Evolutionary conservation across 305 asterid species (phyloP).

Genomic region (Fraxinus angustifolia): DNA sequence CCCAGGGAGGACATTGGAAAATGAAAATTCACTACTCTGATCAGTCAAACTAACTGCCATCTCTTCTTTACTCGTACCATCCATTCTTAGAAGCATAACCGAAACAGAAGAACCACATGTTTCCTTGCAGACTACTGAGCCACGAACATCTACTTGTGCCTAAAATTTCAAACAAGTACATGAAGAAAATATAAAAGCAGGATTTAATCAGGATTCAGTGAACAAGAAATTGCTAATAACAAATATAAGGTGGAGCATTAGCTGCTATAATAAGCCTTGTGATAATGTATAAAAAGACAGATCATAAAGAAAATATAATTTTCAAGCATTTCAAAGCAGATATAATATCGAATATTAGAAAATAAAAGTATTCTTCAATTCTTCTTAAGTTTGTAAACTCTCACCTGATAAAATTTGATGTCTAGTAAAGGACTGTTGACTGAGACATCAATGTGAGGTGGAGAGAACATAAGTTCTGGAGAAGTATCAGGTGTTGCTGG

Average conservation of each 20-base stretch:
- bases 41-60: constrained; percentile 51
- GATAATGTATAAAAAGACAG: constrained; percentile 1
- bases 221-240: neutral
- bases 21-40: constrained; percentile 56
- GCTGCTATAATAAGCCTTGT: neutral
- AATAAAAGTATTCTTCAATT: constrained; percentile 13
- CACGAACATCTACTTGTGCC: constrained; percentile 86
- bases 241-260: constrained; percentile 5
- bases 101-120: constrained; percentile 73
- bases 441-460: constrained; percentile 61
- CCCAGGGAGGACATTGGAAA: constrained; percentile 84
- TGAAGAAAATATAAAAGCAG: neutral
- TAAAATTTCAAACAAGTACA: constrained; percentile 26
- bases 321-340: constrained; percentile 12
- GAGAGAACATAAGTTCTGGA: constrained; percentile 82
- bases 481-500: constrained; percentile 78
- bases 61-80: constrained; percentile 58
- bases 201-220: constrained; percentile 4
- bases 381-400: constrained; percentile 20
- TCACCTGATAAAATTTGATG: constrained; percentile 78
- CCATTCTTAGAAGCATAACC: constrained; percentile 57
- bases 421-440: constrained; percentile 62
- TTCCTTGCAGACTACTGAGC: constrained; percentile 83
- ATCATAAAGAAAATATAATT: neutral
- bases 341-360: neutral